Conservation (phyloP, 2,329 filamentous ascomycete genomes). For the Botrytis paeoniae region DNA sequence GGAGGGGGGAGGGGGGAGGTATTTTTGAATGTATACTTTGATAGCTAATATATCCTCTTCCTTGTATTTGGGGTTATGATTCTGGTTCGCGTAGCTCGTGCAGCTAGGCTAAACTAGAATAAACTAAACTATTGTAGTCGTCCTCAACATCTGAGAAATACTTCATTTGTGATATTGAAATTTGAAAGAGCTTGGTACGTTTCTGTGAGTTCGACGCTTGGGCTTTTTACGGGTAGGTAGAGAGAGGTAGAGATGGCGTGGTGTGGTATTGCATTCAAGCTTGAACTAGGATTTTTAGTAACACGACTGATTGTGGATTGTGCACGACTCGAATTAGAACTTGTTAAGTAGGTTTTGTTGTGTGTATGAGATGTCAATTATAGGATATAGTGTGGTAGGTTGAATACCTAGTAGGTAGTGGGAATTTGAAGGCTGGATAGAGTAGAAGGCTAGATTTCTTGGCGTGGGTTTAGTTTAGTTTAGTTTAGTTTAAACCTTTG, state of each 20-base stretch:
- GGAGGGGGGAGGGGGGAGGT: no score
- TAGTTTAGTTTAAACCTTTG: background rate
- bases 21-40: no score
- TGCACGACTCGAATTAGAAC: accelerated
- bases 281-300: no score
- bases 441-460: background rate
- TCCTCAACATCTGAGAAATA: background rate
- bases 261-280: no score
- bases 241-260: no score
- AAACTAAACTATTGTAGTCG: background rate
- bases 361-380: background rate
- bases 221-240: no score
- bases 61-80: no score
- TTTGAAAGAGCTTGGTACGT: no score
- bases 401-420: background rate
- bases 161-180: no score
- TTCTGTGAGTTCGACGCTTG: accelerated
- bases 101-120: background rate
- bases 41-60: no score
- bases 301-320: background rate
- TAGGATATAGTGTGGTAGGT: background rate
- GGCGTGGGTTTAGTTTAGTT: background rate
- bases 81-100: no score
- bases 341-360: background rate
- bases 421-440: background rate